Evolutionary conservation across 139 green algal genomes (phyloP).

Genomic region (Desmodesmus armatus): DNA sequence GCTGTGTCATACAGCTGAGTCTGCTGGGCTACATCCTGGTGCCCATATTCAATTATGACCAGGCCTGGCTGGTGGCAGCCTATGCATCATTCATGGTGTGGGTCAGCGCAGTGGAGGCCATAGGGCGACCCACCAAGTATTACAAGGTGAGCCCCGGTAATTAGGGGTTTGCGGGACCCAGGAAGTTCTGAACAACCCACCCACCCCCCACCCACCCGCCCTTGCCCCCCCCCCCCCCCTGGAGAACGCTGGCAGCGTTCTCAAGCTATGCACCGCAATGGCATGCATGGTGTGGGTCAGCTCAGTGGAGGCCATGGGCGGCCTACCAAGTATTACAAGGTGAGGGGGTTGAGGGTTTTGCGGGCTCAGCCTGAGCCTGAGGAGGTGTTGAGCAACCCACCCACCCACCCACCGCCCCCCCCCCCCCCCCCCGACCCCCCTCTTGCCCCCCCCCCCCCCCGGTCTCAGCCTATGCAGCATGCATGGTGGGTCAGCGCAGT

Average conservation of each 20-base stretch:
- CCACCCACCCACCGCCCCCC: no score
- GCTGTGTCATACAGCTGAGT: constrained; percentile 10
- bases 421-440: no score
- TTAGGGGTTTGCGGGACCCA: no score
- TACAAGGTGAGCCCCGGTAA: constrained; percentile 72
- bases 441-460: no score
- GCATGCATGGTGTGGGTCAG: constrained; percentile 83
- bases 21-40: constrained; percentile 82
- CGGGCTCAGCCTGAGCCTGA: no score
- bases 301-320: constrained; percentile 76
- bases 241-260: no score
- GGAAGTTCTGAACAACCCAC: no score
- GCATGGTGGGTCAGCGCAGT: constrained; percentile 82
- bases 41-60: constrained; percentile 77
- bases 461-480: constrained; percentile 66
- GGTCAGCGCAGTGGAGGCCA: constrained; percentile 76
- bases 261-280: constrained; percentile 65
- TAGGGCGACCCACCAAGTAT: constrained; percentile 65
- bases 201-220: no score
- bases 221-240: no score
- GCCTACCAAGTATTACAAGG: constrained; percentile 69
- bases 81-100: constrained; percentile 81
- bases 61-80: constrained; percentile 62
- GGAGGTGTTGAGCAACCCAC: no score
- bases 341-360: no score